Evolutionary conservation across 2,329 filamentous ascomycete genomes (phyloP), one percentile per base, ranked within the genome.

Genomic region (Arthroderma uncinatum): DNA sequence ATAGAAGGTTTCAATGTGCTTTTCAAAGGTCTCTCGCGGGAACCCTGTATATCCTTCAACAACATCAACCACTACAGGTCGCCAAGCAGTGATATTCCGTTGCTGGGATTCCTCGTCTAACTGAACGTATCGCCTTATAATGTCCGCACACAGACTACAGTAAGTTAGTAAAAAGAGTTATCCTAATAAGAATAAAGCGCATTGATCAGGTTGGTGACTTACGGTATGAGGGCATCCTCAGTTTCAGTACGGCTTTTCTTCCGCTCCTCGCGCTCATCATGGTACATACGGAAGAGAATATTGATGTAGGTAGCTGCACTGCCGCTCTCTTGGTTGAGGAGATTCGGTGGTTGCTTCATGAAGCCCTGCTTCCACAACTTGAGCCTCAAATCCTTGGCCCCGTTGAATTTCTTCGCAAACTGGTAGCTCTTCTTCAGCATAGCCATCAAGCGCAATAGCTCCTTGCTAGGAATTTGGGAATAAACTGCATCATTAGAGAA

Each of bases 401-500:
- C 89, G 71, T 99, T 99, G 79, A 99, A 99, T 65, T 86, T 87
- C 67, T 94, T 91, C 47, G 94, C 93, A 64, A 99, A 99, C 59
- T 94, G 84, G 74, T 95, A 98, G 28, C 87, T 93, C 69, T 94
- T 93, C 74, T 98, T 98, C 30, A 99, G 79, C 0, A 98, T 79
- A 0, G 82, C 83, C 94, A 98, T 99, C 12, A 99, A 79, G 2
- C 91, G 85, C 19, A 99, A 79, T 0, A 99, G 82, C 68, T 97
- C 90, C 8, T 82, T 76, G 0, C 90, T 95, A 0, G 93, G 94
- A 39, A 98, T 98, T 69, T 95, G 85, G 4, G 84, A 80, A 69
- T 98, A 98, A 14, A 98, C 94, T 0, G 87, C 83, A 68, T 97
- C 91, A 71, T 97, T 98, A 64, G 90, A 94, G 76, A 98, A 98